Base-by-base conservation (phyloP, 352 stramenopile species). In the Phytophthora sp. region DNA sequence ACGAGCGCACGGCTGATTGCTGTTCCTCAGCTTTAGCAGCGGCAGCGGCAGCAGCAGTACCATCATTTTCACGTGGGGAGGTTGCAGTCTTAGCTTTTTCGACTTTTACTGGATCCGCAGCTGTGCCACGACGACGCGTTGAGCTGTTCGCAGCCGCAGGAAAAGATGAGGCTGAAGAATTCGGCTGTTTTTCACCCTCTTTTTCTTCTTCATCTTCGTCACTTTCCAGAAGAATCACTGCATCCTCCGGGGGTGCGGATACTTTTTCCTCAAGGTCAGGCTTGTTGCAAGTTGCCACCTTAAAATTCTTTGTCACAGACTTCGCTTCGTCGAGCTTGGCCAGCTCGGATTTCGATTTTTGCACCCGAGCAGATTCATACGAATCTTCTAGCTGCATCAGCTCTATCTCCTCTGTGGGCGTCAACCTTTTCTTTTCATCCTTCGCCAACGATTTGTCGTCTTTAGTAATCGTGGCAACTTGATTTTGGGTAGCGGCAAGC, bases 1-100 rank as follows among this genome's bases (percentile, higher is more conserved):
- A 94, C 32, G 80, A 44, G 5, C 63, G 66, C 15, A 69, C 65
- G 51, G 68, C 35, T 30, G 67, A 60, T 44, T 84, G 76, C 32
- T 59, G 28, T 34, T 18, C 23, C 18, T 61, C 27, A 43, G 41
- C 41, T 46, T 68, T 21, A 9, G 38, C 39, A 51, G 48, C 55
- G 34, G 51, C 66, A 54, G 31, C 51, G 62, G 44, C 37, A 32
- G 51, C 46, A 26, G 38, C 26, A 34, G 23, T 13, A 32, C 35
- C 43, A 9, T 31, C 23, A 13, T 28, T 18, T 30, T 26, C 15
- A 44, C 35, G 20, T 34, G 7, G 32, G 8, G 32, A 27, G 57
- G 11, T 5, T n/a, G 45, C 12, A 59, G 48, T 68, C 69, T 52
- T 32, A 21, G 31, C 5, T 56, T 64, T 54, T 21, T 20, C 44